A percentile compares a stretch with the other conserved stretches of the same genome.
These are phyloP conservation scores for Allomyces macrogynus DNA, from an alignment of 192 early-diverging fungal genomes.

Conservation along the genomic window DNA sequence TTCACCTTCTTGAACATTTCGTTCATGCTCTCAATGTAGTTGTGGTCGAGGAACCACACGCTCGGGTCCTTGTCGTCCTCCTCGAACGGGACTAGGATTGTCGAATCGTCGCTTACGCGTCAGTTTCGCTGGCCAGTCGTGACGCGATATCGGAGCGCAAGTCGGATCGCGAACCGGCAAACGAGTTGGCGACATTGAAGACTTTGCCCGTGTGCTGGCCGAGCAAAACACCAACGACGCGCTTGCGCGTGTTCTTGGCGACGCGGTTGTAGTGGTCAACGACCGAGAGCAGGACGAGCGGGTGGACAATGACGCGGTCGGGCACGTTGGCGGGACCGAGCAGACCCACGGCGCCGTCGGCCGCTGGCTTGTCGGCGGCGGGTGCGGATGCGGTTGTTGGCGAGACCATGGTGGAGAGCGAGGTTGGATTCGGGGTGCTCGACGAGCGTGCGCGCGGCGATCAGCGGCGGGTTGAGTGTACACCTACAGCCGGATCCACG, in stretches of 20 bases:
- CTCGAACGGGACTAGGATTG: slow-evolving; percentile 78
- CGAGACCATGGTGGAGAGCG: too few relatives aligned
- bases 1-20: slow-evolving; percentile 99
- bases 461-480: too few relatives aligned
- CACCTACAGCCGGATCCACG: too few relatives aligned
- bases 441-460: too few relatives aligned
- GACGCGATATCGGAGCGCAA: not conserved
- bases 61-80: slow-evolving; percentile 96
- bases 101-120: not conserved
- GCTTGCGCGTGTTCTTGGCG: slow-evolving; percentile 81
- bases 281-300: slow-evolving; percentile 92
- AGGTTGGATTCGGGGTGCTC: too few relatives aligned
- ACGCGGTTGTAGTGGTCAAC: slow-evolving; percentile 97
- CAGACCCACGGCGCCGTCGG: not conserved
- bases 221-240: slow-evolving; percentile 88
- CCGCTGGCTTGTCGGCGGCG: not conserved
- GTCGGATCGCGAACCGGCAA: slow-evolving; percentile 50
- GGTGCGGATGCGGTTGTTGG: too few relatives aligned
- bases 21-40: slow-evolving; percentile 98
- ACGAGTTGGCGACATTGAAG: slow-evolving; percentile 94
- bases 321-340: not conserved
- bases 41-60: slow-evolving; percentile 98
- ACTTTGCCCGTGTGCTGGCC: slow-evolving; percentile 70
- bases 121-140: not conserved
- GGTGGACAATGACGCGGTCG: slow-evolving; percentile 64